phyloP scores from a whole-genome alignment of 2,329 filamentous ascomycete species.

The Myriosclerotinia scirpicola region DNA sequence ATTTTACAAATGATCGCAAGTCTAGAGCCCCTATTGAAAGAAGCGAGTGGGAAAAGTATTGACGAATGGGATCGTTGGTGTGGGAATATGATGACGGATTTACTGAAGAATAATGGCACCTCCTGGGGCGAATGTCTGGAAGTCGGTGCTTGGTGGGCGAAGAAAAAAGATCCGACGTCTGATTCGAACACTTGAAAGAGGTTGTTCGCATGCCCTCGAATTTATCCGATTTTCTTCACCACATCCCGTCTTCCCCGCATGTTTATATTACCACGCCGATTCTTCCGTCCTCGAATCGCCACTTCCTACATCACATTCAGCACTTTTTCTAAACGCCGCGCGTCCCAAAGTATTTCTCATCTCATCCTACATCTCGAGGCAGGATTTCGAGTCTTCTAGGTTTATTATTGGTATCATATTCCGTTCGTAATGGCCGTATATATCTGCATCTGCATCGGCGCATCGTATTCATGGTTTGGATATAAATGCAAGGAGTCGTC shows the following conservation, averaged over 20 bases:
- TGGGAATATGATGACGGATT: constrained; percentile 79
- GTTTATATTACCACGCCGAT: constrained; percentile 3
- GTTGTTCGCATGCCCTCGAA: neutral
- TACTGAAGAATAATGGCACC: constrained; percentile 76
- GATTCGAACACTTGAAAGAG: constrained; percentile 14
- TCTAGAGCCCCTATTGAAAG: constrained; percentile 77
- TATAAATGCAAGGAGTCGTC: neutral
- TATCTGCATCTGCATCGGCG: constrained; percentile 5
- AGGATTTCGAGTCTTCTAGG: neutral
- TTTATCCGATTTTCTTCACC: neutral
- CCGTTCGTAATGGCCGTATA: neutral
- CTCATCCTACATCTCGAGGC: neutral
- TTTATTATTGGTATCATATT: neutral
- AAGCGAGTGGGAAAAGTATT: constrained; percentile 80
- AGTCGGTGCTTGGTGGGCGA: constrained; percentile 85
- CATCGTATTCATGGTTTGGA: constrained; percentile 6
- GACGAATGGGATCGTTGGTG: constrained; percentile 94
- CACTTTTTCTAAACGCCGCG: neutral
- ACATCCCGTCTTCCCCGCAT: neutral
- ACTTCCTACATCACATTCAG: neutral
- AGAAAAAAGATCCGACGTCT: constrained; percentile 68
- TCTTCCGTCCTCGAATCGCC: neutral
- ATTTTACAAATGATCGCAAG: constrained; percentile 82
- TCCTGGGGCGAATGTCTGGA: constrained; percentile 83
- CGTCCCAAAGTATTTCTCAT: neutral